Percentiles rank a stretch among this genome's conserved stretches.
Evolutionary conservation across 2,329 filamentous ascomycete species (phyloP).

Genomic region (Elsinoe batatas): DNA sequence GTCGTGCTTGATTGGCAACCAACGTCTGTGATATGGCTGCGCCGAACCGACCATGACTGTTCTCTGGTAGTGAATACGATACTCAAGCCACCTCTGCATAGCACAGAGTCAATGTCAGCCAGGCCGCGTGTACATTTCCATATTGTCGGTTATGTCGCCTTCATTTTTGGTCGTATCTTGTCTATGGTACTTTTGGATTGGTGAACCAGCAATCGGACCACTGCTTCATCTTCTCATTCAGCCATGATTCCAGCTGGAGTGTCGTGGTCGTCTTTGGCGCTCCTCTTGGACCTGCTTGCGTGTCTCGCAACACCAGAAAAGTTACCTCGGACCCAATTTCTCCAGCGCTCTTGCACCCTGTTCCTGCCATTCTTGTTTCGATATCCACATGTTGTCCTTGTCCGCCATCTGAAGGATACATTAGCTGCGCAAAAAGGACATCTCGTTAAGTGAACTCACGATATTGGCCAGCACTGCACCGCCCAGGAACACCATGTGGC

Average conservation of each 20-base stretch:
- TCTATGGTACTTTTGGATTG: slow-evolving; percentile 5
- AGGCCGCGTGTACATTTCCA: neutral
- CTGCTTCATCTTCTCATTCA: too few relatives aligned
- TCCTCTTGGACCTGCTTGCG: neutral
- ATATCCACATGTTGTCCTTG: slow-evolving; percentile 98
- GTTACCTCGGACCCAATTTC: slow-evolving; percentile 79
- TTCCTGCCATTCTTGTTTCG: slow-evolving; percentile 93
- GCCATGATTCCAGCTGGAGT: neutral
- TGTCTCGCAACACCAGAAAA: neutral
- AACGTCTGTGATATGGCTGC: slow-evolving; percentile 8
- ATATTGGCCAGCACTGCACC: slow-evolving; percentile 96
- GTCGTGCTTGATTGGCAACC: slow-evolving; percentile 10
- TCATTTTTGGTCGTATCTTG: neutral
- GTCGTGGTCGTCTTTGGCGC: neutral
- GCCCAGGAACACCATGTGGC: slow-evolving; percentile 99
- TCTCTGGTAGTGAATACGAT: too few relatives aligned
- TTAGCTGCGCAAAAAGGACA: neutral
- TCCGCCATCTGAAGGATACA: slow-evolving; percentile 63
- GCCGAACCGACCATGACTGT: neutral
- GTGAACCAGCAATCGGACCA: too few relatives aligned
- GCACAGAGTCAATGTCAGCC: neutral
- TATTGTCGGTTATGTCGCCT: neutral
- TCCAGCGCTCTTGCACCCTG: slow-evolving; percentile 75
- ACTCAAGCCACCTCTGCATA: too few relatives aligned
- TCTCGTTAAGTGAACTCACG: slow-evolving; percentile 33